Conservation (phyloP, 345 rosid genomes). For the Rhodamnia rubescens region DNA sequence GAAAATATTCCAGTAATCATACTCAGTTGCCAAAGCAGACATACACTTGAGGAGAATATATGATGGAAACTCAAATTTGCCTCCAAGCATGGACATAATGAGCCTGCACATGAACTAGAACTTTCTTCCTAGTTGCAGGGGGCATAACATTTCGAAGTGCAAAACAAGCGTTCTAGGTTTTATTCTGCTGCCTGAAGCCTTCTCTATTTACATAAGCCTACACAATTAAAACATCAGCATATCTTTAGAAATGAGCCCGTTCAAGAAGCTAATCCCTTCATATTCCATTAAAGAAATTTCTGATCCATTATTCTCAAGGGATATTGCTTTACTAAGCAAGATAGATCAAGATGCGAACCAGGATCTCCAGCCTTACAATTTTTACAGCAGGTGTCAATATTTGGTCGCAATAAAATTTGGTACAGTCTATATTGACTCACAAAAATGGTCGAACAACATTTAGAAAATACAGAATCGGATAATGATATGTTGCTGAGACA, state of each 20-base stretch:
- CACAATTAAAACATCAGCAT: background rate
- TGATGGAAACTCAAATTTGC: background rate
- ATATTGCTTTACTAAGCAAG: background rate
- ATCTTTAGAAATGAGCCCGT: background rate
- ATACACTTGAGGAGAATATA: background rate
- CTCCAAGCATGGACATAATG: background rate
- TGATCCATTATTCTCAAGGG: background rate
- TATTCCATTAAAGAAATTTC: background rate
- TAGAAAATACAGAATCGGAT: background rate
- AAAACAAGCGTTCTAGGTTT: background rate
- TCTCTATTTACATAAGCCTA: background rate
- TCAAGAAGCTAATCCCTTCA: background rate
- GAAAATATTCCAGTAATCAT: background rate
- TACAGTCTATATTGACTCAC: background rate
- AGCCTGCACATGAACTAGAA: background rate
- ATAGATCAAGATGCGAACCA: background rate
- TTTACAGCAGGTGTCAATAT: background rate
- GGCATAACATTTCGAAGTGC: background rate
- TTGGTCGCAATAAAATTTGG: background rate
- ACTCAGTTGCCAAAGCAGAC: background rate
- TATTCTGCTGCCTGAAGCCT: background rate
- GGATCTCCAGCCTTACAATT: background rate
- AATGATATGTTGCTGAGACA: background rate
- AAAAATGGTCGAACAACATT: background rate
- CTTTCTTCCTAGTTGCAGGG: background rate